Conservation (phyloP, 352 stramenopile genomes). For the Globisporangium mamillatum region DNA sequence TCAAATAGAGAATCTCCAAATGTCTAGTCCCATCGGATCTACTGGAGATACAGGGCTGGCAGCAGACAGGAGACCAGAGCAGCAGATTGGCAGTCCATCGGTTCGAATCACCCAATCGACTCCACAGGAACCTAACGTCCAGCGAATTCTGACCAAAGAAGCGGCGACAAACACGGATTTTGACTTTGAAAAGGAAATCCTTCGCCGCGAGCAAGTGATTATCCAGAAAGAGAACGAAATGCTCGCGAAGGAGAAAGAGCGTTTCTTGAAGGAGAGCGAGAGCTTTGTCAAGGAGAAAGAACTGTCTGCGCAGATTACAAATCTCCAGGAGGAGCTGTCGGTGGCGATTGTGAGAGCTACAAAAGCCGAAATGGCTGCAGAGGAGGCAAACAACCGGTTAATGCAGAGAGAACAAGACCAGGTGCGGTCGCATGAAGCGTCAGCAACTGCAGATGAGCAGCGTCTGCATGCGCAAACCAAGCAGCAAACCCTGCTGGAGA, state of each 20-base stretch:
- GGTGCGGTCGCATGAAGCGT: background rate
- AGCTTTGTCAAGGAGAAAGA: constrained; percentile 33
- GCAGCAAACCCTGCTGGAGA: constrained; percentile 4
- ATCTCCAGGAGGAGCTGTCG: constrained; percentile 30
- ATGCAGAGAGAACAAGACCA: constrained; percentile 7
- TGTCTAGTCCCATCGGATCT: background rate
- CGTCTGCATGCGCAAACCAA: background rate
- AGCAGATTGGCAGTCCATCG: background rate
- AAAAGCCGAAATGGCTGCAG: constrained; percentile 26
- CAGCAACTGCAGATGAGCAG: background rate
- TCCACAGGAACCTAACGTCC: background rate
- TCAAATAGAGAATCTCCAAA: background rate
- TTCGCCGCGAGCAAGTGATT: constrained; percentile 37
- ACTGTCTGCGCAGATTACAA: constrained; percentile 22
- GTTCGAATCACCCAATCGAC: background rate
- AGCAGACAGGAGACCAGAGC: background rate
- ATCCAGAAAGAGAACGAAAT: constrained; percentile 29
- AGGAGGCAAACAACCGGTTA: constrained; percentile 24
- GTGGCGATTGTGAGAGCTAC: constrained; percentile 16
- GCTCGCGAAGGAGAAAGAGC: constrained; percentile 32
- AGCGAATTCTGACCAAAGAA: constrained; percentile 43
- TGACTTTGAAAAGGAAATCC: constrained; percentile 46
- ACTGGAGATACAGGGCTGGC: background rate
- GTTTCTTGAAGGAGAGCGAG: constrained; percentile 36
- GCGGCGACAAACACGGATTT: constrained; percentile 58